Base-by-base conservation (phyloP, 2,329 filamentous ascomycete genomes). In the Botryotinia globosa region DNA sequence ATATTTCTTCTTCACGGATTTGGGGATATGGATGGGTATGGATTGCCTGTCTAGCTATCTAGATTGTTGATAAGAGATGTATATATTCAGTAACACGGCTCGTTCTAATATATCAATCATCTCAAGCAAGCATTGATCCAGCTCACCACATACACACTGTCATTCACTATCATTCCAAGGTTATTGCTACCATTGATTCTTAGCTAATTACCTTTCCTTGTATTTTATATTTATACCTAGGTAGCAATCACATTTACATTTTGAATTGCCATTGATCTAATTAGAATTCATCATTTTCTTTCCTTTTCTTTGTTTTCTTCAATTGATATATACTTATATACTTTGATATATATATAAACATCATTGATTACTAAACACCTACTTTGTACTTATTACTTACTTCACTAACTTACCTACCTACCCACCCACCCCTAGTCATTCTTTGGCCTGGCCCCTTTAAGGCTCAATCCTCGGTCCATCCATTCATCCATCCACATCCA, bases 381-480 rank as follows among this genome's bases (percentile, higher is more conserved):
- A n/a, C n/a, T n/a, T n/a, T n/a, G n/a, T n/a, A n/a, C n/a, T n/a
- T n/a, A n/a, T n/a, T n/a, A n/a, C n/a, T n/a, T n/a, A n/a, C n/a
- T n/a, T n/a, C n/a, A n/a, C n/a, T n/a, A n/a, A n/a, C n/a, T n/a
- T n/a, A 39, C 20, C 37, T 39, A 39, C 20, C 56, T 18, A 32
- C 56, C 7, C 18, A 29, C 54, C 10, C 14, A 29, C 54, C 54
- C 45, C 64, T 42, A 67, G 45, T 67, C 45, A 34, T 34, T 67
- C 45, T 39, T 39, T 54, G 64, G 45, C 34, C 64, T 66, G 45
- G 45, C 45, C 63, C 44, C 44, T 45, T 65, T 67, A 56, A 56
- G 51, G 51, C 64, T 67, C 64, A 54, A 67, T 54, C 48, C 25
- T 67, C 48, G 64, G 48, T 29, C 48, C 18, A 66, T 51, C 29